Base-by-base conservation (phyloP, 495 filamentous ascomycete genomes). In the Penicillium atrosanguineum region DNA sequence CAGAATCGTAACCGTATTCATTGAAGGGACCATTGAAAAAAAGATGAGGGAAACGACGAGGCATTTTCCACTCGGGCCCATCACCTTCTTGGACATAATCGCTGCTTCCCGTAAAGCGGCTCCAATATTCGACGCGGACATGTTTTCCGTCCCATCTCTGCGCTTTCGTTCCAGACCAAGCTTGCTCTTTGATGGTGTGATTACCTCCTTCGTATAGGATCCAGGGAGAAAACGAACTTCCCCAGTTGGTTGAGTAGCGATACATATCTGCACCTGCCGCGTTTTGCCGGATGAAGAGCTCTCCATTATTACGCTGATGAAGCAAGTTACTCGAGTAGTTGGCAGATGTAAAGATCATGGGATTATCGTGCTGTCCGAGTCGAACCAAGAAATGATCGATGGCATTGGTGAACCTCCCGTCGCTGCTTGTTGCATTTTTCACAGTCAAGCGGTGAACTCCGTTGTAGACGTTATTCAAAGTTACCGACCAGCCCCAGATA, bases 141-240 rank as follows among this genome's bases (percentile, higher is more conserved):
- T 90, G 87, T 43, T 86, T 79, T 34, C 83, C 87, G 7, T 75
- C 51, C 87, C 87, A 90, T 23, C 62, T 65, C 62, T 90, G 87
- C 1, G 70, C 56, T 23, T 81, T 74, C 1, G 83, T 85, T 12
- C 87, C 87, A 1, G 72, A 72, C 87, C 87, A 89, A 37, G 69
- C 59, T 48, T 78, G 69, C 20, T 67, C 64, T 14, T 70, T 31
- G 18, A 84, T 64, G 1, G 71, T 73, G 6, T 68, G 65, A 29
- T 80, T 78, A 0, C 77, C 75, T 19, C 76, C 75, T n/a, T 47
- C 52, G 60, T 88, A 89, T 6, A 70, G 52, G 12, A 66, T 56
- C 87, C 87, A 90, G 0, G 77, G 43, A 44, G 77, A 83, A 69
- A 81, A 90, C 0, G 74, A 69, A 14, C 74, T 80, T 8, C 78